phyloP scores from a whole-genome alignment of 805 yeast genomes.

The Clavispora asparagi region DNA sequence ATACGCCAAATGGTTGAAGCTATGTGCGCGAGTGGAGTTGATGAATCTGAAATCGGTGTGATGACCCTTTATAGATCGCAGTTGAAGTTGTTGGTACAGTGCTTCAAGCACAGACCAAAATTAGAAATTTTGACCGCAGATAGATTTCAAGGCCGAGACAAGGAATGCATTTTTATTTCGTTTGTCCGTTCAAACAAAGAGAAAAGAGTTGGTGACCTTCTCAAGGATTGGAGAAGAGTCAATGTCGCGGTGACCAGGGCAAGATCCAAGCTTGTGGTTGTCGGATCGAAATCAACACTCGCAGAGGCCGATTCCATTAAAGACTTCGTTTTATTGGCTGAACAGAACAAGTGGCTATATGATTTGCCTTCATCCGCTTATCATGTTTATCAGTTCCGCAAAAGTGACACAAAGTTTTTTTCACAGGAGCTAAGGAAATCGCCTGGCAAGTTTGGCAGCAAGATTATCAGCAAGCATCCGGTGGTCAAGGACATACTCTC shows the following conservation, averaged over 20 bases:
- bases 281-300: conserved; percentile 73
- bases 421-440: neutral
- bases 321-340: conserved; percentile 56
- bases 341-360: conserved; percentile 59
- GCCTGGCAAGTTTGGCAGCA: conserved; percentile 3
- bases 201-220: conserved; percentile 64
- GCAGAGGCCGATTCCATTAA: conserved; percentile 45
- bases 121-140: conserved; percentile 90
- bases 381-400: conserved; percentile 26
- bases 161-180: conserved; percentile 84
- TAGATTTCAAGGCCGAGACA: conserved; percentile 93
- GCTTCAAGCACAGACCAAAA: conserved; percentile 26
- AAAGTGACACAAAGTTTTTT: conserved; percentile 5
- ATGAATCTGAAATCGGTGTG: conserved; percentile 62
- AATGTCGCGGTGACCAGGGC: conserved; percentile 96
- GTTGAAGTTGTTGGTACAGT: conserved; percentile 25
- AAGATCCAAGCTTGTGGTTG: conserved; percentile 69
- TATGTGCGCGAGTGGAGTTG: conserved; percentile 55
- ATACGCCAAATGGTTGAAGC: conserved; percentile 58
- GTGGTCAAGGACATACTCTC: conserved; percentile 26
- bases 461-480: conserved; percentile 17
- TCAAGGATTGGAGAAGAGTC: conserved; percentile 85
- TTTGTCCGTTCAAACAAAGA: conserved; percentile 76
- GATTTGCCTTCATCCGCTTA: conserved; percentile 45
- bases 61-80: conserved; percentile 90